Conservation (phyloP, 2,329 filamentous ascomycete species). For the Diaporthe citriasiana region DNA sequence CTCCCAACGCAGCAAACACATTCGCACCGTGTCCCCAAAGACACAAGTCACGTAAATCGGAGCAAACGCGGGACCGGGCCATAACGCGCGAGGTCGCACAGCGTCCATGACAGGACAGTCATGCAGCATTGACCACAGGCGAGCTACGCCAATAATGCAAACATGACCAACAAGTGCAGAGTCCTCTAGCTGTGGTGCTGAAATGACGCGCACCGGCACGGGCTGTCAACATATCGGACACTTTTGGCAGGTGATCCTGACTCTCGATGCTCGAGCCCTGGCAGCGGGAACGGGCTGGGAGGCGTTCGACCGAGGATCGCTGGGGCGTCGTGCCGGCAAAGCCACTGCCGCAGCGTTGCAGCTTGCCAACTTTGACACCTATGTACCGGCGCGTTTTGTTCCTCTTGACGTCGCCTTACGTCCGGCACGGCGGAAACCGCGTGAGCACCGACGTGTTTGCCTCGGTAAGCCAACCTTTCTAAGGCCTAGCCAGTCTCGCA, state of each 20-base stretch:
- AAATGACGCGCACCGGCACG: background rate
- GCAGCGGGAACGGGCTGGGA: constrained; percentile 31
- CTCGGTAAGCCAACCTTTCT: background rate
- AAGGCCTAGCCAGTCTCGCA: background rate
- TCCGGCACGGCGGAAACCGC: constrained; percentile 14
- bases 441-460: background rate
- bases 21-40: background rate
- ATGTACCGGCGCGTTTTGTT: constrained; percentile 11
- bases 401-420: constrained; percentile 6
- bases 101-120: constrained; percentile 22
- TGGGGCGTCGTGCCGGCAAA: constrained; percentile 36
- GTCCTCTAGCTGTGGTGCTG: background rate
- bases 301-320: constrained; percentile 33
- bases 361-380: constrained; percentile 35
- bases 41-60: constrained; percentile 5
- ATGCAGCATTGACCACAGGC: constrained; percentile 16
- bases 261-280: constrained; percentile 8
- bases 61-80: constrained; percentile 22
- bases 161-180: background rate
- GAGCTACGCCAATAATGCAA: background rate
- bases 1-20: constrained; percentile 6
- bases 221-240: background rate
- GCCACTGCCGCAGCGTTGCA: constrained; percentile 38
- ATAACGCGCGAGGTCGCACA: constrained; percentile 31
- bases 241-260: constrained; percentile 16